Evolutionary conservation across 75 land plant species (phyloP), one percentile per base, ranked within the genome.

Genomic region (Picea glauca): DNA sequence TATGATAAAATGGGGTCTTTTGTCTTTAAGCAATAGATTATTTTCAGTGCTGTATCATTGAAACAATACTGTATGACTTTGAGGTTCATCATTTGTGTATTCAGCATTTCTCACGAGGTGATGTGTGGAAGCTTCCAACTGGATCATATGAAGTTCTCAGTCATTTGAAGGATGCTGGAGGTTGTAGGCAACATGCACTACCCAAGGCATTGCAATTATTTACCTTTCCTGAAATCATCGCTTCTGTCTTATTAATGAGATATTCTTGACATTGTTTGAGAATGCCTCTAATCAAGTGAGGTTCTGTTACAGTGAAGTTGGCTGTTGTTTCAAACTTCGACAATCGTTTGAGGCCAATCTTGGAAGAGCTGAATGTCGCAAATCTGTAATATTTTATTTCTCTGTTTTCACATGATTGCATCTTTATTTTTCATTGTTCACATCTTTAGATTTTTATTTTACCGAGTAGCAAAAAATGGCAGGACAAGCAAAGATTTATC

Each of bases 311-410:
- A 96, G 99, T 96, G 73, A 94, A 91, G 76, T 63, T 96, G 81
- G 99, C 95, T 23, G 98, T 96, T 75, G 90, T 96, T 11, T 96
- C 99, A 66, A 96, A 96, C 76, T 96, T 94, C 79, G 98, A 96
- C 78, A 93, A 91, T 58, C 98, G 99, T 14, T 80, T 96, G 70
- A 89, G 95, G 78, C 91, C 92, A 79, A 78, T 96, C 40, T 77
- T 96, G 81, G 88, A 87, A 79, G 98, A 94, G 59, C 89, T 96
- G 66, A 82, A 88, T 78, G 87, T 94, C 63, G 78, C 90, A 70
- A 83, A 90, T 60, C 77, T 94, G 99, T 96, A 90, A 91, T 94
- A 60, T 6, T 0, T 68, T 35, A 21, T 54, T 58, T 78, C 13
- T 62, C 31, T 67, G 23, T 78, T 60, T 32, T 68, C 62, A 23